Conservation (phyloP, 257 asterid genomes). For the Fraxinus americana region DNA sequence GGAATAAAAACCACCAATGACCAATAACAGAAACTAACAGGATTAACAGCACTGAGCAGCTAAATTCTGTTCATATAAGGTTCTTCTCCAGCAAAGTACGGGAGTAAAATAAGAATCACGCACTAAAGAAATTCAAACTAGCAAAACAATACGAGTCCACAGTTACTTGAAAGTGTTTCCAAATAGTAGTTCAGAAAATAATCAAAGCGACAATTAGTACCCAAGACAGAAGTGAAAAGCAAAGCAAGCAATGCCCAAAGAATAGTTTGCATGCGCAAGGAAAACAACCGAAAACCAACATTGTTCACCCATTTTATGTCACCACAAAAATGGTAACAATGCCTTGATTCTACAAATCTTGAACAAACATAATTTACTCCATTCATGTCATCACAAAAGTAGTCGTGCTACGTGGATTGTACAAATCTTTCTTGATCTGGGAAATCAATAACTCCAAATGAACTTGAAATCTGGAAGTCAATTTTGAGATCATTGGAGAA, state of each 20-base stretch:
- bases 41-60: background rate
- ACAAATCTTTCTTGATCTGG: background rate
- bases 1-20: background rate
- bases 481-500: background rate
- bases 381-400: background rate
- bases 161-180: background rate
- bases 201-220: background rate
- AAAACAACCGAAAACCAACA: background rate
- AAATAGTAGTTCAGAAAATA: background rate
- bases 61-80: background rate
- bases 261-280: background rate
- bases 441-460: background rate
- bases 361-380: background rate
- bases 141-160: background rate
- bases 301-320: background rate
- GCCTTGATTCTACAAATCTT: background rate
- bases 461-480: background rate
- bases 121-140: background rate
- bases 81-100: background rate
- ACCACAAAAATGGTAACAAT: background rate
- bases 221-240: background rate
- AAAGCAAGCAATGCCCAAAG: background rate
- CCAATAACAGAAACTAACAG: background rate
- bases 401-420: background rate
- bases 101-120: background rate